Evolutionary conservation across 352 stramenopile species (phyloP).

Genomic region (Phytopythium oedochilum): DNA sequence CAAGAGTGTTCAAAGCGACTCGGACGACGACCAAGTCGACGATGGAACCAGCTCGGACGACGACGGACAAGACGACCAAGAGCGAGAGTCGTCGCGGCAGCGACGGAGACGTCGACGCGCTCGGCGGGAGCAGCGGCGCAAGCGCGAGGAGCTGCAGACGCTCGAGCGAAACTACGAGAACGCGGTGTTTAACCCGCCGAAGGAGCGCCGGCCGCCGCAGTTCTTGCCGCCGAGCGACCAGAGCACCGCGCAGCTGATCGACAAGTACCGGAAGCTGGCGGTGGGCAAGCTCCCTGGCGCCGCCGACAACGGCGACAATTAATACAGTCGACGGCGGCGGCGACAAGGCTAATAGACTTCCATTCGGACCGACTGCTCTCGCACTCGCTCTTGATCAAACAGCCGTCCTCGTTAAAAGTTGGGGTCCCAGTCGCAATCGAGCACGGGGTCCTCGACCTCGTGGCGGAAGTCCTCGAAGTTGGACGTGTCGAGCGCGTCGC

Average conservation of each 20-base stretch:
- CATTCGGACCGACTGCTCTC: not conserved
- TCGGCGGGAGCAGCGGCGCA: not conserved
- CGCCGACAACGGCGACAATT: not conserved
- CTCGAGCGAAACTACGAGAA: slow-evolving; percentile 50
- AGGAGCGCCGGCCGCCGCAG: slow-evolving; percentile 36
- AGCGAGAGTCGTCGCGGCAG: slow-evolving; percentile 9
- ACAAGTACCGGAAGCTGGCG: slow-evolving; percentile 80
- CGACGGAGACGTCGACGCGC: not conserved
- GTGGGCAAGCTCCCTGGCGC: slow-evolving; percentile 50
- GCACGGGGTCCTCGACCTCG: slow-evolving; percentile 52
- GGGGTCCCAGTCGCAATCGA: slow-evolving; percentile 68
- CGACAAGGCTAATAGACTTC: too few species aligned
- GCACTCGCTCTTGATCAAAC: not conserved
- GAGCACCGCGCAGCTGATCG: slow-evolving; percentile 64
- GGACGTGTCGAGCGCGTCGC: slow-evolving; percentile 71
- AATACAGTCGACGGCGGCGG: too few species aligned
- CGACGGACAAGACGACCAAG: slow-evolving; percentile 14
- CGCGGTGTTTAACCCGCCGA: slow-evolving; percentile 44
- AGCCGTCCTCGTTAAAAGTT: slow-evolving; percentile 30
- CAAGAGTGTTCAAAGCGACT: slow-evolving; percentile 10
- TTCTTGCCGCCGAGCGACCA: slow-evolving; percentile 51
- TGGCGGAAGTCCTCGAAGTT: slow-evolving; percentile 81
- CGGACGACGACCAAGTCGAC: slow-evolving; percentile 8
- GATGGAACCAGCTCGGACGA: slow-evolving; percentile 15
- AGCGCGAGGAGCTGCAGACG: slow-evolving; percentile 8